Evolutionary conservation across 257 asterid species (phyloP).

Genomic region (Forsythia suspensa): DNA sequence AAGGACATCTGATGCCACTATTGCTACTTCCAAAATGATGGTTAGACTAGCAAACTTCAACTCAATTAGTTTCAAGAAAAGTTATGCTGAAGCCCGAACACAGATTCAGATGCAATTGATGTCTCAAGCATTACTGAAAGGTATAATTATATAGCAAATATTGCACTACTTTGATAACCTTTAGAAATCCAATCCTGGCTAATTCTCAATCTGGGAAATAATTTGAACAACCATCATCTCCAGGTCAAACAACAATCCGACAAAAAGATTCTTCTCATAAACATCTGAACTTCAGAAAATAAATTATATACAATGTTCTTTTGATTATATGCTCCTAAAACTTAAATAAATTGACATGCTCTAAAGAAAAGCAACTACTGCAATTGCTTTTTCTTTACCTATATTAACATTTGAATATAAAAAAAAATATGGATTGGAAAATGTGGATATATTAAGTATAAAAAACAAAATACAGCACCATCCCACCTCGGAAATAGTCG

Average conservation of each 20-base stretch:
- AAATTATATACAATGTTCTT: not conserved
- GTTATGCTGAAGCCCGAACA: not conserved
- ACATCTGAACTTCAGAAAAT: not conserved
- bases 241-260: not conserved
- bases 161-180: too few species aligned
- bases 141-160: too few species aligned
- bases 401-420: too few species aligned
- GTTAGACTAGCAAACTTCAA: not conserved
- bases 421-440: not conserved
- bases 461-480: constrained; percentile 1
- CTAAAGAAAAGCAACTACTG: not conserved
- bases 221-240: not conserved
- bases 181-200: not conserved
- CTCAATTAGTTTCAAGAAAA: not conserved
- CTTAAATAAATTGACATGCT: not conserved
- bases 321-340: not conserved
- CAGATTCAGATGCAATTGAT: not conserved
- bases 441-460: not conserved
- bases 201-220: not conserved
- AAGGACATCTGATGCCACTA: not conserved
- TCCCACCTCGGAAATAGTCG: constrained; percentile 59
- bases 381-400: not conserved
- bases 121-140: not conserved
- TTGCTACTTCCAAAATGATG: not conserved
- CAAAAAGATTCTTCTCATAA: not conserved